A percentile compares a stretch with the other conserved stretches of the same genome.
These are phyloP conservation scores for Corrigiola litoralis DNA, from an alignment of 179 eudicot genomes.

Conservation along the genomic window DNA sequence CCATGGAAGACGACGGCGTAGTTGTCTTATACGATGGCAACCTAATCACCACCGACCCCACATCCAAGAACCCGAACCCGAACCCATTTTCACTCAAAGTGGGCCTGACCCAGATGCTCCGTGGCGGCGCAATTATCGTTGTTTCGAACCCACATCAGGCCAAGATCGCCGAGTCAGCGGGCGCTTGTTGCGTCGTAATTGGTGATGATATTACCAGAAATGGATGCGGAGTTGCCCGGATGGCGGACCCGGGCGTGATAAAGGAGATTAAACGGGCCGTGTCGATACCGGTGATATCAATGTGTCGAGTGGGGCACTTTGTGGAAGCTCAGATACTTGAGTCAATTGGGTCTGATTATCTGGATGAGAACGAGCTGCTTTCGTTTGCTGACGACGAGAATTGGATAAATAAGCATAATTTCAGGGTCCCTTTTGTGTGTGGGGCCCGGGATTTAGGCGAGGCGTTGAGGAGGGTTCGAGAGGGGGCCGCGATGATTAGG, in stretches of 20 bases:
- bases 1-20: constrained; percentile 64
- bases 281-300: constrained; percentile 58
- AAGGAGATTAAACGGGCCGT: constrained; percentile 58
- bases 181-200: constrained; percentile 65
- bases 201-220: constrained; percentile 11
- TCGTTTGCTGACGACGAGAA: constrained; percentile 57
- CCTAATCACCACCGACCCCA: constrained; percentile 48
- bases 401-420: constrained; percentile 81
- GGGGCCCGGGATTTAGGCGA: constrained; percentile 78
- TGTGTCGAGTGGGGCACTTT: constrained; percentile 69
- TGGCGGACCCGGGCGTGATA: constrained; percentile 60
- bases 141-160: constrained; percentile 54
- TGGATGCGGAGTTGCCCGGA: constrained; percentile 38
- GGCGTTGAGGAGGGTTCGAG: constrained; percentile 68
- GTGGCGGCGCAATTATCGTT: constrained; percentile 69
- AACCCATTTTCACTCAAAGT: constrained; percentile 60
- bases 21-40: constrained; percentile 70
- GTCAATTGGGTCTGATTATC: constrained; percentile 62
- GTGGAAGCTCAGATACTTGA: constrained; percentile 86
- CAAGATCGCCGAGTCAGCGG: constrained; percentile 75
- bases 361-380: constrained; percentile 70
- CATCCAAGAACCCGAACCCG: constrained; percentile 34
- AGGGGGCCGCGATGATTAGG: constrained; percentile 78
- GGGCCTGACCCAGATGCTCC: constrained; percentile 61
- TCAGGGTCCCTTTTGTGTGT: constrained; percentile 63